Base-by-base conservation (phyloP, 352 stramenopile genomes). In the Phytophthora parvispora region DNA sequence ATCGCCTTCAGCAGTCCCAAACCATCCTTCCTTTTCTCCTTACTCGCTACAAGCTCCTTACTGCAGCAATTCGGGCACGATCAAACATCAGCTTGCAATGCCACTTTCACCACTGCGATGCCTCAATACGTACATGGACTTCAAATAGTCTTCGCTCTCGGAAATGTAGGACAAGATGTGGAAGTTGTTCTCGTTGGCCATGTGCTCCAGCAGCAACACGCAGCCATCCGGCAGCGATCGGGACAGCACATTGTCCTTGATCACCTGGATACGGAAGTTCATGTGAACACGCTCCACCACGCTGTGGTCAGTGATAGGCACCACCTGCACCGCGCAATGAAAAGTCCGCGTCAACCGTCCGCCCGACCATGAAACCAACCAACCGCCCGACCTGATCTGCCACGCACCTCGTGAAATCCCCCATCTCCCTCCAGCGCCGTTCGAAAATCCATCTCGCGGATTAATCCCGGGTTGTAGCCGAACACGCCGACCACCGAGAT, bases 261-360 rank as follows among this genome's bases (percentile, higher is more conserved):
- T 92, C 57, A 94, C 89, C 55, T 95, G 86, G 64, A 96, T 94
- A 38, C 89, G 89, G 57, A 90, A 96, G 71, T 96, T 96, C 70
- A 92, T 84, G 59, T 96, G 89, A 20, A 95, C 81, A 22, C 85
- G 84, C n/a, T 84, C 72, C 29, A 89, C 69, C n/a, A 96, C 80
- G 36, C 36, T 62, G 1, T 38, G 61, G 45, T 96, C 87, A 22
- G 74, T 67, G 71, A 96, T 93, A 0, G 84, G 74, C 25, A 96
- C 85, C 43, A 96, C 83, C 83, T 92, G 55, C 45, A 29, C 65
- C 27, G 24, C 10, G 6, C 43, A 60, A 10, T n/a, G 51, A 32
- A 62, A 31, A 53, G 27, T n/a, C n/a, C n/a, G n/a, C n/a, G 16
- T 69, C 31, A 73, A 36, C 12, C 9, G 16, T 29, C 34, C 4